Base-by-base conservation (phyloP, 2,329 filamentous ascomycete genomes). In the Diaporthe destruens region DNA sequence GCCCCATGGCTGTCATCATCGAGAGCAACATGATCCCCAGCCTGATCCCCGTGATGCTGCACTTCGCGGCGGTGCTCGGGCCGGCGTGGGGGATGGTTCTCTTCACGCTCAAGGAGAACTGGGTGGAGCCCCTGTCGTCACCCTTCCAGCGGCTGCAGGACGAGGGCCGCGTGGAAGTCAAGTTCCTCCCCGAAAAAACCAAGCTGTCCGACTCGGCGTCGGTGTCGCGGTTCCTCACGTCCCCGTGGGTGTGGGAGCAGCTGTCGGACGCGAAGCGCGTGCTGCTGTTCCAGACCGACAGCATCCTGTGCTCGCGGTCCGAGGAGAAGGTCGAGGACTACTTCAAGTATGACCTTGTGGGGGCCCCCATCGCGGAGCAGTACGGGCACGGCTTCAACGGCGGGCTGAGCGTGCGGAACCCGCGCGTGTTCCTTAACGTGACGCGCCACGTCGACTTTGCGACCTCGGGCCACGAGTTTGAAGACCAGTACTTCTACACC, bases 1-100 rank as follows among this genome's bases (percentile, higher is more conserved):
- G 73, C 23, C 73, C 73, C 25, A 56, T 53, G 16, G 74, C 74
- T 32, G 23, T 75, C 56, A 71, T 75, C 44, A 68, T 75, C 57
- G 74, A 75, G 53, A 69, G 56, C 23, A 73, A 80, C 34, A 68
- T 71, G 44, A 70, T 73, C 65, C 66, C 68, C 25, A 82, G 68
- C 32, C 78, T 80, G 6, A 79, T 75, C 69, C 59, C 77, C 23
- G 72, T 73, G 56, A 76, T 73, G 11, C 76, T 79, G 9, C 80
- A 79, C 0, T 75, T 81, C 11, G 75, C 78, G 5, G 71, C 71
- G 25, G 74, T 74, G 0, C 81, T 85, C 4, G 84, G 84, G 0
- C 81, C 82, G 7, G 71, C 76, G 23, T 85, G 84, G 83, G 82
- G 82, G 5, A 79, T 85, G 39, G 76, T 84, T 23, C 80, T 84